Conservation (phyloP, 2,329 filamentous ascomycete species). For the Geosmithia morbida region DNA sequence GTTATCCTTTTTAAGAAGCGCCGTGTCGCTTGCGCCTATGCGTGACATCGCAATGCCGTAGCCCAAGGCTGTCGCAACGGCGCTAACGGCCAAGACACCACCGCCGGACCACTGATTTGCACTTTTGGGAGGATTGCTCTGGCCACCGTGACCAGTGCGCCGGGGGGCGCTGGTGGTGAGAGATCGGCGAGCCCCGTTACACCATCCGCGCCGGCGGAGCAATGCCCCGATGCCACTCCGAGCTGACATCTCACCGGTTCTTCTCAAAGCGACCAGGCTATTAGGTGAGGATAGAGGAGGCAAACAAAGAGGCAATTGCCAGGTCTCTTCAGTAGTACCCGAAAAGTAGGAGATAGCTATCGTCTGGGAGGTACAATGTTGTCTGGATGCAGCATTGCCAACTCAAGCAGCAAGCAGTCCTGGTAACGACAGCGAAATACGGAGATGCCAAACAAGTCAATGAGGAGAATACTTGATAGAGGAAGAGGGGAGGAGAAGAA, state of each 20-base stretch:
- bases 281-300: too few relatives aligned
- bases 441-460: background rate
- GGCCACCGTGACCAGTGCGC: background rate
- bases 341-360: too few relatives aligned
- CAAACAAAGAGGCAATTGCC: too few relatives aligned
- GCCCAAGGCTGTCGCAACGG: slow-evolving; percentile 1
- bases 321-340: too few relatives aligned
- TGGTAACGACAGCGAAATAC: too few relatives aligned
- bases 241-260: background rate
- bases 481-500: background rate
- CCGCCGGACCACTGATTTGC: slow-evolving; percentile 1
- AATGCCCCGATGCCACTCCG: background rate
- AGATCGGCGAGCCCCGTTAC: background rate
- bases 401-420: too few relatives aligned
- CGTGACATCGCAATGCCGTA: background rate
- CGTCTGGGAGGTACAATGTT: too few relatives aligned
- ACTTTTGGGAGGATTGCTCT: background rate
- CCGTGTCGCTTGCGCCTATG: background rate
- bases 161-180: background rate
- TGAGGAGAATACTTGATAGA: background rate
- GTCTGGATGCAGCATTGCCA: too few relatives aligned
- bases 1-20: background rate
- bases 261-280: background rate
- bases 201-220: background rate
- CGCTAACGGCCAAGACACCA: slow-evolving; percentile 2